Base-by-base conservation (phyloP, 2,329 filamentous ascomycete species). In the Colletotrichum abscissum region DNA sequence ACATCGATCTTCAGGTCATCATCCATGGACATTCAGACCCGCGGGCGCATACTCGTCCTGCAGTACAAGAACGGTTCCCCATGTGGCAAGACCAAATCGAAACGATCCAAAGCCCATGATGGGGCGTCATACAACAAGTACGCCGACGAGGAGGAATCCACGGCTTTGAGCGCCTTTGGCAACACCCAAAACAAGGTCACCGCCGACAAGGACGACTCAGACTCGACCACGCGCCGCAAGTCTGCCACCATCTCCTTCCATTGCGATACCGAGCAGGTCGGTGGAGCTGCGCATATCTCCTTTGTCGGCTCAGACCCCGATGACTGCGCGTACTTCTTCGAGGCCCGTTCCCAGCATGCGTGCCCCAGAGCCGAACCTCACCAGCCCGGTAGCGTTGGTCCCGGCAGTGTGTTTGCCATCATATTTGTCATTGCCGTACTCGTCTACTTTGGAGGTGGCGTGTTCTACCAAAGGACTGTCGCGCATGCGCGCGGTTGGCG, bases 321-420 rank as follows among this genome's bases (percentile, higher is more conserved):
- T 80, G 93, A 97, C 73, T 99, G 97, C 87, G 91, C 94, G 35
- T 99, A 98, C 84, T 94, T 97, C 83, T 99, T 99, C 85, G 95
- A 98, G 82, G 92, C 95, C 63, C 93, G 96, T 76, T 97, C 94
- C 28, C 88, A 90, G 58, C 93, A 95, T 76, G 96, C 95, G 12
- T 99, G 97, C 78, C 87, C 89, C 14, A 87, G 87, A 67, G 88
- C 89, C 57, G 90, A 92, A 79, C 91, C 92, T 70, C 91, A 93
- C 81, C 94, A 93, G 81, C 87, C 94, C 84, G 84, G 95, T 86
- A 86, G 92, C 83, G 85, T 92, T 87, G 83, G 94, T 79, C 85
- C 97, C 82, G 79, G 93, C 81, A 84, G 95, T 86, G 82, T 99
- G 14, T 99, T 99, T 80, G 93, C 94, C 74, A 93, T 98, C 76